phyloP scores from a whole-genome alignment of 202 grass and related monocot genomes.

The Brachypodium distachyon region DNA sequence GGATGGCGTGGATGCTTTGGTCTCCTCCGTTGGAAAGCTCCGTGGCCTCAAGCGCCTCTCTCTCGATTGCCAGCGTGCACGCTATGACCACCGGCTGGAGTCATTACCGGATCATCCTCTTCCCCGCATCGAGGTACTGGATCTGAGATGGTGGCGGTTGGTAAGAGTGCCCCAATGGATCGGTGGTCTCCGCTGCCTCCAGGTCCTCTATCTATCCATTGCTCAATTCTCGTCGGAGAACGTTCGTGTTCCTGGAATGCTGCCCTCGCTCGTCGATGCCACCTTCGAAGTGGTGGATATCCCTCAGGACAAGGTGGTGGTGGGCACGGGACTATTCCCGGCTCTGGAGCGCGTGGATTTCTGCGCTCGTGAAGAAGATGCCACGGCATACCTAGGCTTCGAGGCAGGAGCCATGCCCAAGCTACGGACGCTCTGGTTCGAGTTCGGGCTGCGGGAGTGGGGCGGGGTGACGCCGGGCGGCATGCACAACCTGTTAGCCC shows the following conservation, averaged over 20 bases:
- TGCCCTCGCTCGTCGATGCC: neutral
- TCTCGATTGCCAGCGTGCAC: no score
- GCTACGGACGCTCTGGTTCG: no score
- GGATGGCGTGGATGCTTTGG: neutral
- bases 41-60: neutral
- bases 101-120: no score
- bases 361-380: no score
- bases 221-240: neutral
- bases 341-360: neutral
- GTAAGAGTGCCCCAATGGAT: neutral
- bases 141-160: neutral
- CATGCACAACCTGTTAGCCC: no score
- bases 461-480: no score
- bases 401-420: no score
- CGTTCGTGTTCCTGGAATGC: neutral
- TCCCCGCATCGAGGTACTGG: neutral
- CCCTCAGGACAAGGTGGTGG: neutral
- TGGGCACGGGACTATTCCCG: no score
- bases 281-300: neutral
- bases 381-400: rapidly evolving
- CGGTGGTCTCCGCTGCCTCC: neutral
- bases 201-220: rapidly evolving
- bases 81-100: neutral
- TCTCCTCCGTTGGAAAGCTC: no score
- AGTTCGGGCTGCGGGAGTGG: no score